Evolutionary conservation across 129 eudicot species (phyloP).

Genomic region (Mikania micrantha): DNA sequence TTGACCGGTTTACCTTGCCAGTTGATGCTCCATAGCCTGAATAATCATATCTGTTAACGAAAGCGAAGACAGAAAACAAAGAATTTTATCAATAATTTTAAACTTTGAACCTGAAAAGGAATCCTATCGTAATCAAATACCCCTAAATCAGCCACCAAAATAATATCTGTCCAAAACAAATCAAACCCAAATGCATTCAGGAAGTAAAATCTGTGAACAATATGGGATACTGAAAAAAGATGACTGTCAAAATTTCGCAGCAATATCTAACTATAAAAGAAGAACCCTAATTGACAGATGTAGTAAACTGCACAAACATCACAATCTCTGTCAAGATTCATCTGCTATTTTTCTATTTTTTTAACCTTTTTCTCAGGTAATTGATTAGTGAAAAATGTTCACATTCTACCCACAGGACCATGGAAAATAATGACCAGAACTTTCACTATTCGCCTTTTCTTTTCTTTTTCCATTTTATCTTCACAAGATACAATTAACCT

Average conservation of each 20-base stretch:
- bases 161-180: constrained; percentile 6
- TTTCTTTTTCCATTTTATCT: constrained; percentile 12
- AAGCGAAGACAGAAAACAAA: constrained; percentile 1
- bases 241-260: constrained; percentile 14
- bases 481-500: constrained; percentile 23
- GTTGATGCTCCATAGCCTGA: constrained; percentile 94
- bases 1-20: constrained; percentile 61
- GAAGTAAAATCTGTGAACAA: not conserved
- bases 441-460: constrained; percentile 24
- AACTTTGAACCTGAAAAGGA: not conserved
- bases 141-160: not conserved
- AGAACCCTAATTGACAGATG: constrained; percentile 19
- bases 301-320: constrained; percentile 6
- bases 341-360: not conserved
- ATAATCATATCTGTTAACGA: constrained; percentile 69
- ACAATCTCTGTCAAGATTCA: constrained; percentile 19
- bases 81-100: not conserved
- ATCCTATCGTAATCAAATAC: not conserved
- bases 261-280: constrained; percentile 6
- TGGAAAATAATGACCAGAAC: constrained; percentile 10
- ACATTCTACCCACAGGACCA: constrained; percentile 21
- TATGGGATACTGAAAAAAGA: constrained; percentile 21
- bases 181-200: not conserved
- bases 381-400: constrained; percentile 30
- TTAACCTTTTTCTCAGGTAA: constrained; percentile 21